phyloP scores from a whole-genome alignment of 441 rosid genomes.

The California macrophylla region DNA sequence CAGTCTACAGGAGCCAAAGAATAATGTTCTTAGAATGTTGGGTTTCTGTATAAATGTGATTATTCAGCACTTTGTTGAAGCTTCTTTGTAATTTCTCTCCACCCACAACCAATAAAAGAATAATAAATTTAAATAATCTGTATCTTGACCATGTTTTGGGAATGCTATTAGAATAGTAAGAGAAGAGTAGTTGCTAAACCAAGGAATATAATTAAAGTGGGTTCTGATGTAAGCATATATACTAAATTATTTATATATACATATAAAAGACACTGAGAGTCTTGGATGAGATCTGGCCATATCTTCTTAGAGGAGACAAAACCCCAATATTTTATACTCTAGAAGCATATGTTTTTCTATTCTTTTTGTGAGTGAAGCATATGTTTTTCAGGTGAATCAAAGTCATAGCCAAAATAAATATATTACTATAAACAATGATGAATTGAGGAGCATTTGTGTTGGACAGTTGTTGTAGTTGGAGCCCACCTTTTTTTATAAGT shows the following conservation, averaged over 20 bases:
- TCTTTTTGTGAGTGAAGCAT: not conserved
- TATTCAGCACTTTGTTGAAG: conserved; percentile 37
- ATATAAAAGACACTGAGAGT: conserved; percentile 22
- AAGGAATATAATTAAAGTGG: conserved; percentile 56
- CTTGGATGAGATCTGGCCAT: conserved; percentile 62
- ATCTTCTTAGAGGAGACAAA: conserved; percentile 57
- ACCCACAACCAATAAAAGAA: conserved; percentile 25
- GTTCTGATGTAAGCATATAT: conserved; percentile 56
- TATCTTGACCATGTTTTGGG: conserved; percentile 41
- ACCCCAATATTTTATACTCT: conserved; percentile 30
- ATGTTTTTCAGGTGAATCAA: conserved; percentile 37
- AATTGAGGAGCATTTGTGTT: conserved; percentile 27
- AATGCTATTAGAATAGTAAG: conserved; percentile 27
- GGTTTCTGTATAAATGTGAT: conserved; percentile 36
- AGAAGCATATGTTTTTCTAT: conserved; percentile 10
- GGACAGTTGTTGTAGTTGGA: conserved; percentile 46
- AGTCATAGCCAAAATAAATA: conserved; percentile 23
- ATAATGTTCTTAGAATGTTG: conserved; percentile 21
- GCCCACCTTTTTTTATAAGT: conserved; percentile 25
- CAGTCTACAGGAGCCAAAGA: conserved; percentile 21
- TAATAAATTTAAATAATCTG: conserved; percentile 6
- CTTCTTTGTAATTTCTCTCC: conserved; percentile 37
- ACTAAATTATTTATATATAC: conserved; percentile 19
- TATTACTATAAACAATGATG: conserved; percentile 13
- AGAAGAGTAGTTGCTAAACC: conserved; percentile 42